A percentile compares a stretch with the other conserved stretches of the same genome.
These are phyloP conservation scores for Starmerella sirachaensis DNA, from an alignment of 805 yeast genomes.

Conservation along the genomic window DNA sequence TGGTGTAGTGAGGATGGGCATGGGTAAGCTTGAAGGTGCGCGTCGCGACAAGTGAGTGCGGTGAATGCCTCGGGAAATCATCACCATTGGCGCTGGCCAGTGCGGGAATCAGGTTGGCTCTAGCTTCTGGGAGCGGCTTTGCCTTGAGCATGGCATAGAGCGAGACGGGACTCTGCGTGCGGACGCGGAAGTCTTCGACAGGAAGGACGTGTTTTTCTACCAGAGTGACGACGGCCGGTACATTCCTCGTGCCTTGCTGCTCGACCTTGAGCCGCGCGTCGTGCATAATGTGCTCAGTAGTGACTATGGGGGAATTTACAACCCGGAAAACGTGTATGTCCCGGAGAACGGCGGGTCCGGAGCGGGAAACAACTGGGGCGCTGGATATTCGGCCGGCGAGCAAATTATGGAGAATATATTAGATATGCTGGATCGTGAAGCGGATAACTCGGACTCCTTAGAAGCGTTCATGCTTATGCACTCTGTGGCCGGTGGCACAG, in stretches of 20 bases:
- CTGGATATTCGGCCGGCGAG: slow-evolving; percentile 70
- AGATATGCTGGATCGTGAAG: slow-evolving; percentile 76
- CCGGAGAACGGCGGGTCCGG: slow-evolving; percentile 56
- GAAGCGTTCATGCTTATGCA: slow-evolving; percentile 87
- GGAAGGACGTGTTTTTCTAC: slow-evolving; percentile 74
- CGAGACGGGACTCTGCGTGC: slow-evolving; percentile 45
- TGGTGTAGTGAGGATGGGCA: no score
- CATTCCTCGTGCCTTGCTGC: slow-evolving; percentile 75
- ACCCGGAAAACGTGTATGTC: slow-evolving; percentile 69
- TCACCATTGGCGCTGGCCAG: slow-evolving; percentile 48
- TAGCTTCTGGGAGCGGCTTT: slow-evolving; percentile 82
- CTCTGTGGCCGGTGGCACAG: slow-evolving; percentile 98
- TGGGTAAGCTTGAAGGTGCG: no score
- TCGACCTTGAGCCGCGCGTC: slow-evolving; percentile 82
- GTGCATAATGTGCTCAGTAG: slow-evolving; percentile 48
- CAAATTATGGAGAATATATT: slow-evolving; percentile 57
- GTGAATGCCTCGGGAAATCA: slow-evolving; percentile 30
- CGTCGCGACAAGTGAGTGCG: no score
- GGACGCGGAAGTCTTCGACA: slow-evolving; percentile 42
- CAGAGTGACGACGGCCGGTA: slow-evolving; percentile 61
- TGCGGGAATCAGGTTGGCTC: slow-evolving; percentile 96
- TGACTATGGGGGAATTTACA: slow-evolving; percentile 51
- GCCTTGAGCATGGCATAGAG: slow-evolving; percentile 74
- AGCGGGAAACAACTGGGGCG: slow-evolving; percentile 94
- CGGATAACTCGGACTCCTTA: slow-evolving; percentile 78